phyloP scores from a whole-genome alignment of 2,329 filamentous ascomycete species.

The Pseudogymnoascus sp. region DNA sequence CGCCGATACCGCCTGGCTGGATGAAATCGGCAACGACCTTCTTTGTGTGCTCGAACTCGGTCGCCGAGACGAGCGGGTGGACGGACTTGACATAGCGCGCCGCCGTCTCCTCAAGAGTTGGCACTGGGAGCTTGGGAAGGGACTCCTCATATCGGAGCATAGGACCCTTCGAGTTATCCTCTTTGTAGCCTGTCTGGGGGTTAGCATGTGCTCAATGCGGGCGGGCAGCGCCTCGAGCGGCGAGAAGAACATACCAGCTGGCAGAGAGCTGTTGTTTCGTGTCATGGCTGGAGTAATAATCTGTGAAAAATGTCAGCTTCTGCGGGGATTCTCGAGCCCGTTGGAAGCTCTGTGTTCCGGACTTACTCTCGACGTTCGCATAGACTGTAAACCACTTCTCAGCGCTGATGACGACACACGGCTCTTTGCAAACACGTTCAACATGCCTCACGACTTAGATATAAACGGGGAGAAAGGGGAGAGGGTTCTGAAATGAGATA shows the following conservation, averaged over 20 bases:
- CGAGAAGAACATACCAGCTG: slow-evolving; percentile 37
- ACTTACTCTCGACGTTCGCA: slow-evolving; percentile 24
- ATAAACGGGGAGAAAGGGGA: slow-evolving; percentile 11
- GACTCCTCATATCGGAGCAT: slow-evolving; percentile 85
- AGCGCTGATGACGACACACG: slow-evolving; percentile 28
- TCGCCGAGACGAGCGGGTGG: slow-evolving; percentile 62
- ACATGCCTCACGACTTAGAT: slow-evolving; percentile 24
- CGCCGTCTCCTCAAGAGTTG: slow-evolving; percentile 75
- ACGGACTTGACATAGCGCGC: slow-evolving; percentile 75
- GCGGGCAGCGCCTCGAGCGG: slow-evolving; percentile 10
- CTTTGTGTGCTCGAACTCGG: slow-evolving; percentile 66
- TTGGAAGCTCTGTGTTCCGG: not conserved
- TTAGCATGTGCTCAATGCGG: slow-evolving; percentile 14
- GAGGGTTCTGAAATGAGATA: slow-evolving; percentile 11
- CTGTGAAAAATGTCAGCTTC: not conserved
- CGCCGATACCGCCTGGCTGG: slow-evolving; percentile 75
- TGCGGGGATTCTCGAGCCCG: not conserved
- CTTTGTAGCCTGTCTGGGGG: slow-evolving; percentile 58
- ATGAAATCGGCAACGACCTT: slow-evolving; percentile 85
- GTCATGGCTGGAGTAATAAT: slow-evolving; percentile 47
- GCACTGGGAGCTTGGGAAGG: slow-evolving; percentile 72
- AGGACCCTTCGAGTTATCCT: slow-evolving; percentile 70
- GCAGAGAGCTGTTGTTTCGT: slow-evolving; percentile 53
- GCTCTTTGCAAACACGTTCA: slow-evolving; percentile 29
- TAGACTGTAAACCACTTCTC: slow-evolving; percentile 25